Conservation (phyloP, 2,329 filamentous ascomycete genomes). For the Mycosphaerella sp. region DNA sequence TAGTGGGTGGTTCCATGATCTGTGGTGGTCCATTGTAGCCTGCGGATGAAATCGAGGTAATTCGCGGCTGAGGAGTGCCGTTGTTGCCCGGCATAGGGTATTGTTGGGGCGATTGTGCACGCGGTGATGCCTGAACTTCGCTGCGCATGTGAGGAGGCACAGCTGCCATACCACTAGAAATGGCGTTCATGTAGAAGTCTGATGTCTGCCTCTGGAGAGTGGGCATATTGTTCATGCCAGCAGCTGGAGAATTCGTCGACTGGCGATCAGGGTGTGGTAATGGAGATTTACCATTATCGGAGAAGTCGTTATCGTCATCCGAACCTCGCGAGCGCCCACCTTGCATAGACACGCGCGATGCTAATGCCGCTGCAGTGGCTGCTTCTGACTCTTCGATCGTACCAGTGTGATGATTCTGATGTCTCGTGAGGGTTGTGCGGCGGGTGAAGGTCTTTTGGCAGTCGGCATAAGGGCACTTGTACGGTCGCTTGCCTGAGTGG, state of each 20-base stretch:
- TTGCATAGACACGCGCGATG: conserved; percentile 45
- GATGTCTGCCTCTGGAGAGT: conserved; percentile 61
- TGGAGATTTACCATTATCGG: conserved; percentile 61
- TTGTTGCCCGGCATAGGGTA: conserved; percentile 51
- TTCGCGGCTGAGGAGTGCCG: conserved; percentile 42
- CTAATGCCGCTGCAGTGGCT: conserved; percentile 79
- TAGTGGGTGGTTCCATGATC: conserved; percentile 74
- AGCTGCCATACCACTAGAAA: conserved; percentile 44
- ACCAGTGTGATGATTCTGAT: conserved; percentile 92
- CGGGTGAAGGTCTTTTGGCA: conserved; percentile 98
- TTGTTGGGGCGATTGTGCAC: conserved; percentile 57
- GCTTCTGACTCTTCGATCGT: conserved; percentile 90
- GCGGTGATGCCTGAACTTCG: conserved; percentile 65
- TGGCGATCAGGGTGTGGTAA: conserved; percentile 73
- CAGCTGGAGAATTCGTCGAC: conserved; percentile 71
- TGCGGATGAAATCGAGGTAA: conserved; percentile 72
- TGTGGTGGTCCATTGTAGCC: conserved; percentile 70
- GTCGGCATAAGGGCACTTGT: conserved; percentile 95
- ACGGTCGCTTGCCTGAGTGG: conserved; percentile 90
- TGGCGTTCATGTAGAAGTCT: conserved; percentile 75
- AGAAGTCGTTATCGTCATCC: conserved; percentile 61
- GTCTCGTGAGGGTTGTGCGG: conserved; percentile 86
- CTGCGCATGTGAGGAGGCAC: conserved; percentile 76
- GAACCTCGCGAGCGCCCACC: conserved; percentile 53
- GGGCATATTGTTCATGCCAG: conserved; percentile 62